Conservation (phyloP, 179 eudicot genomes). For the Monotropa hypopitys region DNA sequence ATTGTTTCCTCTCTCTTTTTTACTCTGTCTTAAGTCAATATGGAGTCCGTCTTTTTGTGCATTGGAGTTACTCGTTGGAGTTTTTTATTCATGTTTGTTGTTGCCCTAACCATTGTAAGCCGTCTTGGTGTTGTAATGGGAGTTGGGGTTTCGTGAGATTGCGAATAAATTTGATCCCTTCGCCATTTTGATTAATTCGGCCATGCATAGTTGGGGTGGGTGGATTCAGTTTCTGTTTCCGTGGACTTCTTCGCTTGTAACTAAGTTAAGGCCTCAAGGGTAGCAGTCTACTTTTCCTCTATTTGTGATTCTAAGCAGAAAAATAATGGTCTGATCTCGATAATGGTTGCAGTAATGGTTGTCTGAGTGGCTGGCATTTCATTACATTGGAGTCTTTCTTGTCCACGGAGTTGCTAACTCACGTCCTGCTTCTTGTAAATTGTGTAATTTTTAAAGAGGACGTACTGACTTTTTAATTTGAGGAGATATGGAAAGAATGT, state of each 20-base stretch:
- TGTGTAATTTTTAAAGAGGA: too few species aligned
- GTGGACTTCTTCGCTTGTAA: slow-evolving; percentile 14
- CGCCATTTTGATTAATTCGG: background rate
- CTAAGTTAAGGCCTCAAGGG: slow-evolving; percentile 16
- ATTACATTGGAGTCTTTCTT: slow-evolving; percentile 12
- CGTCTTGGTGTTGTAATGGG: background rate
- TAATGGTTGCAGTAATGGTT: background rate
- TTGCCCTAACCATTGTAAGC: slow-evolving; percentile 14
- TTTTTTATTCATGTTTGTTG: background rate
- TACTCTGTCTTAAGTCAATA: background rate
- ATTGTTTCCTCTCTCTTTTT: background rate
- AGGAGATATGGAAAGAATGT: background rate
- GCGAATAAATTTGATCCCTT: background rate
- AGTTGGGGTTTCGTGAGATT: background rate
- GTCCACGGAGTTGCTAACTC: slow-evolving; percentile 7
- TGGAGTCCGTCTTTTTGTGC: slow-evolving; percentile 7
- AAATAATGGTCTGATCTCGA: background rate
- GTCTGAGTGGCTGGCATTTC: slow-evolving; percentile 4
- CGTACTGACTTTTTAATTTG: slow-evolving; percentile 3
- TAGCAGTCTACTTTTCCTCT: slow-evolving; percentile 9
- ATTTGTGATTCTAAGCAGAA: slow-evolving; percentile 25
- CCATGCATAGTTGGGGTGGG: slow-evolving; percentile 2
- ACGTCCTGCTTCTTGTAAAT: too few species aligned
- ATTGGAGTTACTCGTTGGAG: background rate
- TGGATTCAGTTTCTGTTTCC: slow-evolving; percentile 12